phyloP scores from a whole-genome alignment of 139 green algal species.

The Zygnema cylindricum region DNA sequence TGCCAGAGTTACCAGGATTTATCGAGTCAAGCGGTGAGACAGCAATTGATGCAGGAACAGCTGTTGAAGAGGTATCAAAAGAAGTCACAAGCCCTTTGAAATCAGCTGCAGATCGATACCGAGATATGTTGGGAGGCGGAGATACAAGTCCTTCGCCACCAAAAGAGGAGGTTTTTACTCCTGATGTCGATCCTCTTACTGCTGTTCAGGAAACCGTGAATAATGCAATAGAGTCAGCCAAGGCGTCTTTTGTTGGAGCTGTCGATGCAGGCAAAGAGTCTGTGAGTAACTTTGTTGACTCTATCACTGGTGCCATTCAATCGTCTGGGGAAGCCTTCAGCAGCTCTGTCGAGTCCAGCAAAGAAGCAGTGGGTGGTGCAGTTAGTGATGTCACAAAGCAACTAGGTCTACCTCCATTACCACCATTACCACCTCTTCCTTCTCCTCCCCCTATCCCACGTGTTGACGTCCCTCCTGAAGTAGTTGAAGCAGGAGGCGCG shows the following conservation, averaged over 20 bases:
- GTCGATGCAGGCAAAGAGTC: not conserved
- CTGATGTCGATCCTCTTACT: not conserved
- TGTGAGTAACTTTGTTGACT: not conserved
- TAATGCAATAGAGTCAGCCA: not conserved
- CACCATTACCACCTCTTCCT: not conserved
- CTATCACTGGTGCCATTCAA: not conserved
- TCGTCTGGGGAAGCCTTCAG: not conserved
- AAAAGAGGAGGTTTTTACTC: not conserved
- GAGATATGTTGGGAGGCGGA: not conserved
- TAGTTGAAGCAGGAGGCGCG: not conserved
- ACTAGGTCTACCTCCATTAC: not conserved
- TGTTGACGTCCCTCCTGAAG: not conserved
- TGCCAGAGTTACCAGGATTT: too few relatives aligned
- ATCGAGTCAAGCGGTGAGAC: too few relatives aligned
- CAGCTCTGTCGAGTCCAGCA: not conserved
- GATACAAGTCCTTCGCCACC: not conserved
- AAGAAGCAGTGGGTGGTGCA: not conserved
- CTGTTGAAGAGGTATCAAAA: not conserved
- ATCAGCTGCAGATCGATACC: not conserved
- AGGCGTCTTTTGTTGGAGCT: not conserved
- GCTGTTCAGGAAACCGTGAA: not conserved
- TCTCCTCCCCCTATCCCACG: not conserved
- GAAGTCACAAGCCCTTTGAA: not conserved
- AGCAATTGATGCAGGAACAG: too few relatives aligned
- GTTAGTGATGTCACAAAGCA: not conserved